A percentile compares a stretch with the other conserved stretches of the same genome.
These are phyloP conservation scores for Fusarium sp. DNA, from an alignment of 2,329 filamentous ascomycete species.

Conservation along the genomic window DNA sequence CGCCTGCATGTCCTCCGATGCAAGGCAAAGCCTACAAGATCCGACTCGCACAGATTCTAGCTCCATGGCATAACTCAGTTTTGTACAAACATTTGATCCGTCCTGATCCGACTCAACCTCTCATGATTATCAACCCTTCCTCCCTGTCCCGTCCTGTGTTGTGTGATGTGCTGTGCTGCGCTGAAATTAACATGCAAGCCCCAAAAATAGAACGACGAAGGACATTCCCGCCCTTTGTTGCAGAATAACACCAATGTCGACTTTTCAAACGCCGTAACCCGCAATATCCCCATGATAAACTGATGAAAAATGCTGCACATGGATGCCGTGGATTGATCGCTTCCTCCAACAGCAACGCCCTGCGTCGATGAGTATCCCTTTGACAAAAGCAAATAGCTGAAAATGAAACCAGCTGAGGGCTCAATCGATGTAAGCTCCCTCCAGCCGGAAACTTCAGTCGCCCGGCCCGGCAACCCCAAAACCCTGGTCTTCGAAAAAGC, in stretches of 20 bases:
- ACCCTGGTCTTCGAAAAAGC: constrained; percentile 37
- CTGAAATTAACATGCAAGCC: constrained; percentile 39
- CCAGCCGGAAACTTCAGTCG: constrained; percentile 8
- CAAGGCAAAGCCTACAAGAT: constrained; percentile 22
- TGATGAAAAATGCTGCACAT: constrained; percentile 41
- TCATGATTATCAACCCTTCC: constrained; percentile 25
- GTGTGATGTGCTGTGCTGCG: not conserved
- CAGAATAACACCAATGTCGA: constrained; percentile 39
- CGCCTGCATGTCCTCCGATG: constrained; percentile 13
- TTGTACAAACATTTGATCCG: constrained; percentile 17
- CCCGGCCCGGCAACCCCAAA: constrained; percentile 22
- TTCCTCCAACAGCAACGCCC: constrained; percentile 14
- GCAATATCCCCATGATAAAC: constrained; percentile 39
- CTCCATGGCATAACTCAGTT: constrained; percentile 11
- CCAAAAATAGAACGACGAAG: constrained; percentile 29
- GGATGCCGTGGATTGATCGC: constrained; percentile 18
- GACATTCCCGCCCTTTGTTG: constrained; percentile 33
- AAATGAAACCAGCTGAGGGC: constrained; percentile 7
- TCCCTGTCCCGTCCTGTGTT: constrained; percentile 1
- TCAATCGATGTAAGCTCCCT: constrained; percentile 9
- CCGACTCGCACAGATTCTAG: constrained; percentile 11
- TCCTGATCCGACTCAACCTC: constrained; percentile 11
- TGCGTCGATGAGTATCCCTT: constrained; percentile 3
- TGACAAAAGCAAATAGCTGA: constrained; percentile 20
- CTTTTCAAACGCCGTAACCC: constrained; percentile 45